Base-by-base conservation (phyloP, 257 asterid species). In the Solanum neorickii region DNA sequence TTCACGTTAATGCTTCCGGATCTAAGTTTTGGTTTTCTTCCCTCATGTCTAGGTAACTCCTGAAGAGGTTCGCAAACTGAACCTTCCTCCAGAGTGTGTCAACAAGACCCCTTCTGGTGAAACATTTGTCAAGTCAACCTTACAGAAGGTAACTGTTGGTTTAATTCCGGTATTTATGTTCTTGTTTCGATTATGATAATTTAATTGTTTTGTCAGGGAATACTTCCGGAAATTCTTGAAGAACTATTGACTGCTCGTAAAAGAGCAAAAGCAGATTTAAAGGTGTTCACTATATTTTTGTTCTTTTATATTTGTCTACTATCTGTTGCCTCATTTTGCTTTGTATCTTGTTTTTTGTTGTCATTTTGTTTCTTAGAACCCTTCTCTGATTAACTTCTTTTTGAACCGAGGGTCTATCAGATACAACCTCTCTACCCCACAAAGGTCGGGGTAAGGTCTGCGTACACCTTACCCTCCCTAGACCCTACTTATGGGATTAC, bases 61-160 rank as follows among this genome's bases (percentile, higher is more conserved):
- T 33, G 99, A 97, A 91, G 98, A 97, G 90, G 92, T 87, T 44
- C 91, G 91, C n/a, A 97, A 91, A 93, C 95, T 97, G 83, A 96
- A 96, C 89, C 92, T 95, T 90, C 95, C 98, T 68, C 94, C 97
- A 85, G 99, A 96, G 87, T 91, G 93, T 84, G 90, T 97, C 91
- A 92, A 92, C 89, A 96, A 91, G 94, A 97, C 99, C 89, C 99
- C 99, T 86, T 96, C 99, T 88, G 99, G 99, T 86, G 99, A 97
- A 88, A 97, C 91, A 60, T 96, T 97, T 91, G 99, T 97, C 87
- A 97, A 93, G 88, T 89, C 99, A 56, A 90, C 90, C 88, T 91
- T 97, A 82, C 99, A 95, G 90, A 97, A 97, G 99, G 99, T 97
- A 68, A 66, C 82, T 69, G 83, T 18, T 78, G 82, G 65, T 69